phyloP scores from a whole-genome alignment of 257 asterid genomes.

The Petunia secreta region DNA sequence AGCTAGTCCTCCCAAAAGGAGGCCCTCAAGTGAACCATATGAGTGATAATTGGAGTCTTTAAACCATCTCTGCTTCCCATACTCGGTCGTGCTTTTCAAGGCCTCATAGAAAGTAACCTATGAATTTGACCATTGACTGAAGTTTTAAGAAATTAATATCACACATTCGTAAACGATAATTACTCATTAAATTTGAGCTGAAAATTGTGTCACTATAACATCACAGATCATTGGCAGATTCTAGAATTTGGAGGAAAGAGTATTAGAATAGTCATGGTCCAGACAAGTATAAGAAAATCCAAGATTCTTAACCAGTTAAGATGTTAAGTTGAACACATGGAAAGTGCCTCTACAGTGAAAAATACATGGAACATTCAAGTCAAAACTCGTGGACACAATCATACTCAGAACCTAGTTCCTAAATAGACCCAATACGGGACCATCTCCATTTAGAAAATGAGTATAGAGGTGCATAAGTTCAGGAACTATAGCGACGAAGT shows the following conservation, averaged over 20 bases:
- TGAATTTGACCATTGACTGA: conserved; percentile 22
- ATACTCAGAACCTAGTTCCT: background rate
- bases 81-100: conserved; percentile 58
- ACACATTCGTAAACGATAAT: background rate
- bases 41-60: conserved; percentile 48
- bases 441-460: background rate
- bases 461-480: background rate
- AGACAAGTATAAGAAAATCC: background rate
- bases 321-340: background rate
- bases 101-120: conserved; percentile 85
- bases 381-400: background rate
- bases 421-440: background rate
- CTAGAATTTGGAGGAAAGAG: background rate
- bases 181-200: background rate
- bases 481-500: background rate
- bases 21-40: conserved; percentile 75
- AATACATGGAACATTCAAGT: background rate
- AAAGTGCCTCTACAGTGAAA: background rate
- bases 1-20: conserved; percentile 79
- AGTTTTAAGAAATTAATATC: background rate
- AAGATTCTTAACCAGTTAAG: background rate
- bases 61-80: conserved; percentile 56
- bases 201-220: background rate
- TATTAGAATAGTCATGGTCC: background rate
- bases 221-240: background rate